Evolutionary conservation across 139 green algal species (phyloP).

Genomic region (Yamagishiella unicocca): DNA sequence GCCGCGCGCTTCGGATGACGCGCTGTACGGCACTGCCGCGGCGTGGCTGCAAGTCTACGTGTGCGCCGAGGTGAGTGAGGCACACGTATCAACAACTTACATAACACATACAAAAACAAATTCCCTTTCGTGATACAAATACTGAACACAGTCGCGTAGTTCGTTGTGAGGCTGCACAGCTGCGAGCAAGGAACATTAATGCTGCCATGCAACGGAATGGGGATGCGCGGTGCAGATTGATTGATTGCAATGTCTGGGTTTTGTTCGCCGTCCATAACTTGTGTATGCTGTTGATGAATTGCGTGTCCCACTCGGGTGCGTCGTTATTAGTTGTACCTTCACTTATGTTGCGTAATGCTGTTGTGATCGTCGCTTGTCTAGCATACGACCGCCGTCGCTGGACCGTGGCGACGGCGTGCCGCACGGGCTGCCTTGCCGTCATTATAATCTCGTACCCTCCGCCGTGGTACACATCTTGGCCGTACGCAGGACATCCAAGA

Average conservation of each 20-base stretch:
- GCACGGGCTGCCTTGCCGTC: background rate
- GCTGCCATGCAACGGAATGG: background rate
- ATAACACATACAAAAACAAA: too few relatives aligned
- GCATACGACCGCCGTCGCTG: too few relatives aligned
- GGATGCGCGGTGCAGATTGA: background rate
- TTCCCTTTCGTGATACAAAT: too few relatives aligned
- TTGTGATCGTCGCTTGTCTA: too few relatives aligned
- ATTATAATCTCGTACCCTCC: background rate
- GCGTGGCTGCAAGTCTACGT: background rate
- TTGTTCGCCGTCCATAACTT: too few relatives aligned
- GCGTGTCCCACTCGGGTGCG: too few relatives aligned
- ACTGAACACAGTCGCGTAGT: too few relatives aligned
- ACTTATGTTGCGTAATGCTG: background rate
- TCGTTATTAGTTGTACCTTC: background rate
- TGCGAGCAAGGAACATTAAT: background rate
- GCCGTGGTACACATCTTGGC: background rate
- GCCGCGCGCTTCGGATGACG: background rate
- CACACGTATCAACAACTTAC: too few relatives aligned
- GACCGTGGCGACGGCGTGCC: too few relatives aligned
- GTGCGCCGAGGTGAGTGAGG: background rate
- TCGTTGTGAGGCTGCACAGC: too few relatives aligned
- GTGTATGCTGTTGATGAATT: too few relatives aligned
- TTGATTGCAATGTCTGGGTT: background rate
- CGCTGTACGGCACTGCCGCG: background rate
- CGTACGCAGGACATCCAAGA: background rate